Evolutionary conservation across 169 alveolate genomes (phyloP).

Genomic region (Plasmodium malariae): DNA sequence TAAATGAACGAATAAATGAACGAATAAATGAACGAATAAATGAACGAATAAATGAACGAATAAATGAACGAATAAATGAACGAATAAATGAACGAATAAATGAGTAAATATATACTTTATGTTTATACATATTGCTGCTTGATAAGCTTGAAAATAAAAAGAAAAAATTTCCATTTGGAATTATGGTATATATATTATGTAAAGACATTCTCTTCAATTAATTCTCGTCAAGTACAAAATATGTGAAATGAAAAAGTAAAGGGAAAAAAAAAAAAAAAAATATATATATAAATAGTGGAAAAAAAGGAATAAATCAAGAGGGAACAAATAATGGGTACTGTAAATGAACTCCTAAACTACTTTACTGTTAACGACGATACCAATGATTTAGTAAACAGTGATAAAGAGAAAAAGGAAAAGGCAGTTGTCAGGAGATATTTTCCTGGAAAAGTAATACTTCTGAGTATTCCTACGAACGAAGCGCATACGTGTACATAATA

Average conservation of each 20-base stretch:
- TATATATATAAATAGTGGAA: no score
- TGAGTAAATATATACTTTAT: no score
- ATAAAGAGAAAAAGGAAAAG: conserved; percentile 23
- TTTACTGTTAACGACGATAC: conserved; percentile 49
- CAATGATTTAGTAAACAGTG: conserved; percentile 5
- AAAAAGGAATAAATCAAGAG: neutral
- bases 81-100: no score
- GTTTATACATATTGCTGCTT: no score
- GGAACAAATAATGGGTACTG: conserved; percentile 38
- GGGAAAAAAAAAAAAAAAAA: neutral
- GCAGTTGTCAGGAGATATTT: conserved; percentile 32
- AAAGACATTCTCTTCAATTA: neutral
- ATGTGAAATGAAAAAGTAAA: conserved; percentile 25
- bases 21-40: no score
- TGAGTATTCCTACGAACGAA: no score
- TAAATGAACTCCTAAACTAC: conserved; percentile 62
- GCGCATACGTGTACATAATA: neutral
- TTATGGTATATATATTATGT: no score
- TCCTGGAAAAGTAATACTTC: conserved; percentile 69
- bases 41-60: no score
- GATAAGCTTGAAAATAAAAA: no score
- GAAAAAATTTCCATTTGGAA: no score
- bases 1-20: no score
- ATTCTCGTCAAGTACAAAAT: neutral
- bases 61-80: no score